Evolutionary conservation across 2,329 filamentous ascomycete genomes (phyloP).

Genomic region (Colletotrichum aenigma): DNA sequence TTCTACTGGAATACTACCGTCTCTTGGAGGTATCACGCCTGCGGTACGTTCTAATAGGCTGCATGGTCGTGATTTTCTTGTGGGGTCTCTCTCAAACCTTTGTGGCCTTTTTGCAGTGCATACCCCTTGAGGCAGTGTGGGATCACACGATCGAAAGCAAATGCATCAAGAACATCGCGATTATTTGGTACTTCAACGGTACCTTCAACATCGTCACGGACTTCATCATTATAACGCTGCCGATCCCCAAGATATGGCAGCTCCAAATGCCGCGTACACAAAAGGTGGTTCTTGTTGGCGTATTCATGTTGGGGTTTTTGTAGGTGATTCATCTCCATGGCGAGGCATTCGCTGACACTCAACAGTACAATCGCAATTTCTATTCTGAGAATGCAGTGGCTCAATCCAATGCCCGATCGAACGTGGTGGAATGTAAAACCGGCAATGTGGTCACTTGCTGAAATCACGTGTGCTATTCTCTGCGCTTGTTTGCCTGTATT

Average conservation of each 20-base stretch:
- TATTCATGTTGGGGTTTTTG: background rate
- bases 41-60: background rate
- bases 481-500: background rate
- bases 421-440: background rate
- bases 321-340: background rate
- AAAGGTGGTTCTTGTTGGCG: background rate
- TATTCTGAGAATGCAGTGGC: background rate
- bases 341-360: background rate
- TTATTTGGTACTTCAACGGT: background rate
- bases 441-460: background rate
- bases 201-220: background rate
- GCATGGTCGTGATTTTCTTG: background rate
- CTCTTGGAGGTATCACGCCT: background rate
- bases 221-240: background rate
- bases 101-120: background rate
- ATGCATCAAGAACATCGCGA: background rate
- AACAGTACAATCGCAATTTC: background rate
- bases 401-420: background rate
- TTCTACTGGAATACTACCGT: background rate
- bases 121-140: background rate
- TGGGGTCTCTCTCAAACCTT: background rate
- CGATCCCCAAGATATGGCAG: background rate
- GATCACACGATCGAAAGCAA: background rate
- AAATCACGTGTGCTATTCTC: background rate
- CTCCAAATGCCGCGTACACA: background rate